A percentile compares a stretch with the other conserved stretches of the same genome.
These are phyloP conservation scores for Trichophyton simii DNA, from an alignment of 2,329 filamentous ascomycete genomes.

Conservation along the genomic window DNA sequence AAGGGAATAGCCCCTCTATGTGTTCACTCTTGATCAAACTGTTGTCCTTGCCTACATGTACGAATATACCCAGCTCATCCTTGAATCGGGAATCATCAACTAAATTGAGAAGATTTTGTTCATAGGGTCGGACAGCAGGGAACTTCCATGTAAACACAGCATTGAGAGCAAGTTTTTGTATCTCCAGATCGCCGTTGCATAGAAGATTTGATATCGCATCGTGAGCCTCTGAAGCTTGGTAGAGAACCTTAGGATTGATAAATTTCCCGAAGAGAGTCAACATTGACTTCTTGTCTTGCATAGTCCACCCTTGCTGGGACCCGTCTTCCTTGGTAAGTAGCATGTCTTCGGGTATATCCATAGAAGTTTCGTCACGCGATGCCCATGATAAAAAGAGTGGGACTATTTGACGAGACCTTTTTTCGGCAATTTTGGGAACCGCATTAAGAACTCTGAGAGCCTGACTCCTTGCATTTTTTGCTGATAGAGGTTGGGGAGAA, in stretches of 20 bases:
- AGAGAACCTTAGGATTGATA: constrained; percentile 72
- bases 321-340: constrained; percentile 14
- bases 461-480: constrained; percentile 53
- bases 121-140: constrained; percentile 59
- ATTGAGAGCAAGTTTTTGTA: constrained; percentile 75
- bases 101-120: constrained; percentile 73
- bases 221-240: constrained; percentile 63
- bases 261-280: constrained; percentile 75
- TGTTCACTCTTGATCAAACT: constrained; percentile 63
- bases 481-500: constrained; percentile 19
- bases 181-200: constrained; percentile 76
- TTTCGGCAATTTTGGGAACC: constrained; percentile 68
- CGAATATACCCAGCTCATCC: constrained; percentile 81
- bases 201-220: constrained; percentile 61
- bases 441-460: constrained; percentile 66
- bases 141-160: constrained; percentile 84
- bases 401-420: constrained; percentile 68
- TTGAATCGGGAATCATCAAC: constrained; percentile 85
- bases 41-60: constrained; percentile 55
- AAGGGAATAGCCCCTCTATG: constrained; percentile 61
- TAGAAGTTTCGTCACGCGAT: constrained; percentile 38
- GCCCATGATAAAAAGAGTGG: constrained; percentile 78
- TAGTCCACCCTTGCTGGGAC: constrained; percentile 28
- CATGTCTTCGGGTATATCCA: constrained; percentile 20
- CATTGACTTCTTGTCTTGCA: constrained; percentile 66